Percentiles rank a stretch among this genome's conserved stretches.
These are phyloP conservation scores for Calonectria pauciramosa DNA, from an alignment of 2,329 filamentous ascomycete species.

Conservation along the genomic window DNA sequence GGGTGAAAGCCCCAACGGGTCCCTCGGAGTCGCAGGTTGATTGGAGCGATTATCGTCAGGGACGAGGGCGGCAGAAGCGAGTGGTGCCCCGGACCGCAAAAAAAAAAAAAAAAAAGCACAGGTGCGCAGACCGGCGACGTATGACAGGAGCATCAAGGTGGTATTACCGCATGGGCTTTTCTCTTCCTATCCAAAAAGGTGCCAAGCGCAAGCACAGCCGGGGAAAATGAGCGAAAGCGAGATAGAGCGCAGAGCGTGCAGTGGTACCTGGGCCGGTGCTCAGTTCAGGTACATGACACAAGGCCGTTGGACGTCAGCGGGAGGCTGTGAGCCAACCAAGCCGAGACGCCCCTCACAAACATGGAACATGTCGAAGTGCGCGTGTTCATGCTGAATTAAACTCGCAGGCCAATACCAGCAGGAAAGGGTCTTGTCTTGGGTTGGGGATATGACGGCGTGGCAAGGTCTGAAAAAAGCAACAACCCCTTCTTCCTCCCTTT, in stretches of 20 bases:
- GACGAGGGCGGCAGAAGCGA: background rate
- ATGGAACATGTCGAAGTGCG: constrained; percentile 14
- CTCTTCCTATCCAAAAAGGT: background rate
- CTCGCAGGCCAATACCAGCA: background rate
- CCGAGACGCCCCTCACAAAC: constrained; percentile 16
- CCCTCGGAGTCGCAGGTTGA: constrained; percentile 24
- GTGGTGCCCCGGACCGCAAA: background rate
- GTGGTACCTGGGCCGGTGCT: background rate
- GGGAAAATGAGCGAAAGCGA: background rate
- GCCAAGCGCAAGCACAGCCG: background rate
- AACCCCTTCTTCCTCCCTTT: background rate
- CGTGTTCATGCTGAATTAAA: constrained; percentile 4
- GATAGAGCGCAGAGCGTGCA: background rate
- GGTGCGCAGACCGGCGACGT: background rate
- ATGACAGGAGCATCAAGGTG: background rate
- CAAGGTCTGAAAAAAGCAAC: constrained; percentile 12
- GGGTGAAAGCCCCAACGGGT: background rate
- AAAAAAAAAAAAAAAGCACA: constrained; percentile 7
- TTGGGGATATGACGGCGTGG: background rate
- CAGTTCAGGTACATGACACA: constrained; percentile 13
- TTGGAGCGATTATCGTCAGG: constrained; percentile 13
- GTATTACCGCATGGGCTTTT: background rate
- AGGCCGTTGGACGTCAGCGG: background rate
- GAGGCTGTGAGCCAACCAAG: constrained; percentile 21
- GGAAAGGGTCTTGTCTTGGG: background rate